These are phyloP conservation scores for Sisymbrium altissimum DNA, from an alignment of 345 rosid species.

Conservation along the genomic window DNA sequence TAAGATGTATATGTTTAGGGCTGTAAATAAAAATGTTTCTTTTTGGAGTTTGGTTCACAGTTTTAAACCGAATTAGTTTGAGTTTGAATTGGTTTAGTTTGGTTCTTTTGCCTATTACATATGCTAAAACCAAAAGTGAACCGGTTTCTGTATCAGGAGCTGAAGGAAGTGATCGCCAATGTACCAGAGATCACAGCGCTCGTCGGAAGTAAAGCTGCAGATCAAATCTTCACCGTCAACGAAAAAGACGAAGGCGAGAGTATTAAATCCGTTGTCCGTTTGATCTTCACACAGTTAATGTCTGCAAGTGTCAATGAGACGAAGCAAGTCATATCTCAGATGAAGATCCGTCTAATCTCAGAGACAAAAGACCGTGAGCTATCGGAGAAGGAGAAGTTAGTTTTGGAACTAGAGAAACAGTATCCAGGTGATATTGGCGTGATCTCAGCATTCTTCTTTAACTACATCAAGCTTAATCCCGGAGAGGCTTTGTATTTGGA, in stretches of 20 bases:
- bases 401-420: constrained; percentile 69
- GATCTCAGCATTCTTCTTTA: constrained; percentile 76
- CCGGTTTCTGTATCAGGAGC: constrained; percentile 56
- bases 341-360: constrained; percentile 54
- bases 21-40: too few species aligned
- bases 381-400: constrained; percentile 73
- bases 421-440: constrained; percentile 85
- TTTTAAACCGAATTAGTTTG: background rate
- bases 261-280: constrained; percentile 52
- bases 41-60: background rate
- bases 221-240: constrained; percentile 40
- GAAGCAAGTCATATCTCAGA: constrained; percentile 44
- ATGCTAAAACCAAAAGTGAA: background rate
- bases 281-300: constrained; percentile 77
- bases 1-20: too few species aligned
- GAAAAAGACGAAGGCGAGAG: constrained; percentile 43
- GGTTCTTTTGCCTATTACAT: background rate
- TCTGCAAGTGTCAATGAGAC: constrained; percentile 57
- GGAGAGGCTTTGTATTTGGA: constrained; percentile 94
- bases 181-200: constrained; percentile 81
- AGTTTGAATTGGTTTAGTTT: background rate
- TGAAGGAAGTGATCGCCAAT: constrained; percentile 58
- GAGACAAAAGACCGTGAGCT: constrained; percentile 55
- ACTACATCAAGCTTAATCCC: constrained; percentile 80
- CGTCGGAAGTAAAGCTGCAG: constrained; percentile 53